Percentiles rank a stretch among this genome's conserved stretches.
phyloP scores from a whole-genome alignment of 768 basidiomycete genomes.

The Leccinum variicolor region DNA sequence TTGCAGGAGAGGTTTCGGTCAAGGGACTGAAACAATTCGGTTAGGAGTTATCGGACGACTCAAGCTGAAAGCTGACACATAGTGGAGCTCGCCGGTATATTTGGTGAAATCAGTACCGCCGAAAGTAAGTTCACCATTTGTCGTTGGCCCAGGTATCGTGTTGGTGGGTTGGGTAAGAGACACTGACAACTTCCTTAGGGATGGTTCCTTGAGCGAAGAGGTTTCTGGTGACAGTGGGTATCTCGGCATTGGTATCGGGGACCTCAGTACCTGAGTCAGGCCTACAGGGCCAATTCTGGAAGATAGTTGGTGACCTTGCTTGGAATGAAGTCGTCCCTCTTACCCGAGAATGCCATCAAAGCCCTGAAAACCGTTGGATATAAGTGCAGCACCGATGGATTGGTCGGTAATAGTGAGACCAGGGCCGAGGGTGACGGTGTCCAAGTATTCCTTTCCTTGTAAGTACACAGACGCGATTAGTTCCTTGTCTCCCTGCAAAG shows the following conservation, averaged over 20 bases:
- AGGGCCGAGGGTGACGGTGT: constrained; percentile 50
- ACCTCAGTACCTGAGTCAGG: constrained; percentile 41
- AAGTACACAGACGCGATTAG: constrained; percentile 1
- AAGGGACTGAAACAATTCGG: constrained; percentile 34
- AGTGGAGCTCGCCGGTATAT: constrained; percentile 38
- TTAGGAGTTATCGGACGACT: not conserved
- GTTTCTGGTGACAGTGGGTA: constrained; percentile 60
- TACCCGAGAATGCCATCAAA: constrained; percentile 69
- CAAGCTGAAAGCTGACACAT: constrained; percentile 31
- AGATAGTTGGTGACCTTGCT: not conserved
- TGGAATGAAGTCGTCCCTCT: constrained; percentile 6
- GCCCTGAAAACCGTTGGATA: constrained; percentile 40
- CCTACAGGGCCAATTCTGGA: constrained; percentile 56
- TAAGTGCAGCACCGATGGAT: constrained; percentile 61
- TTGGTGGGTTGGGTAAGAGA: constrained; percentile 51
- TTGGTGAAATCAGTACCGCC: constrained; percentile 33
- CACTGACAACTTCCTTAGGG: constrained; percentile 38
- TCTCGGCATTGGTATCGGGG: constrained; percentile 7
- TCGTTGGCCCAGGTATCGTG: constrained; percentile 2
- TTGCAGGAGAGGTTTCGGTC: constrained; percentile 45
- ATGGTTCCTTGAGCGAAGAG: constrained; percentile 43
- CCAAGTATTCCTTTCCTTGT: constrained; percentile 44
- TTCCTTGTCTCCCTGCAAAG: not conserved
- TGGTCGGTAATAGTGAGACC: constrained; percentile 51
- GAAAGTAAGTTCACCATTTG: constrained; percentile 57